Percentiles rank a stretch among this genome's conserved stretches.
phyloP scores from a whole-genome alignment of 2,329 filamentous ascomycete species.

The Pseudocercospora ulei region DNA sequence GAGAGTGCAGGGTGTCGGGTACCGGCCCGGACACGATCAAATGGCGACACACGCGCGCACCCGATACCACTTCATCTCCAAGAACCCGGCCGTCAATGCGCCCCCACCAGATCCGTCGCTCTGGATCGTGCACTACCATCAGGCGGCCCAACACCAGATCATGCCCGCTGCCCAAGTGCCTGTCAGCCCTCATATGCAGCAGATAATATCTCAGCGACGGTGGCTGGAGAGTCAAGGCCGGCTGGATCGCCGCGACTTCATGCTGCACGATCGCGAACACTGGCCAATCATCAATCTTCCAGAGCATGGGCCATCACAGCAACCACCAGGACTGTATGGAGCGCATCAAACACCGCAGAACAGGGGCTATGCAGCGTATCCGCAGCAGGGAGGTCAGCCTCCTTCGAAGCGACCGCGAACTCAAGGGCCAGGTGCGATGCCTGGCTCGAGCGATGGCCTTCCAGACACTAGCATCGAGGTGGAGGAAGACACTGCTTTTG shows the following conservation, averaged over 20 bases:
- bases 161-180: constrained; percentile 60
- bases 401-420: constrained; percentile 42
- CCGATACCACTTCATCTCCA: constrained; percentile 76
- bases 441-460: constrained; percentile 37
- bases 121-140: constrained; percentile 85
- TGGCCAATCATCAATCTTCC: constrained; percentile 79
- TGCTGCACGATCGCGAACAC: constrained; percentile 77
- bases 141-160: constrained; percentile 62
- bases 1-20: constrained; percentile 72
- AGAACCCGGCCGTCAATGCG: constrained; percentile 57
- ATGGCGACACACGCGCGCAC: constrained; percentile 67
- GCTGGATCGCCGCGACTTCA: constrained; percentile 83
- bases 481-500: constrained; percentile 76
- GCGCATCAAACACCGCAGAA: constrained; percentile 20
- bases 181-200: constrained; percentile 50
- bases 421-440: constrained; percentile 35
- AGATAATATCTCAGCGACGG: constrained; percentile 52
- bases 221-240: constrained; percentile 63
- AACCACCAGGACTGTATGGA: constrained; percentile 13
- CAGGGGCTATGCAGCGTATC: constrained; percentile 27
- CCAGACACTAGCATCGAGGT: constrained; percentile 58
- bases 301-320: constrained; percentile 22
- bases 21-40: constrained; percentile 60
- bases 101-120: constrained; percentile 68
- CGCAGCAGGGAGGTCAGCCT: constrained; percentile 32